These are phyloP conservation scores for Haematococcus lacustris DNA, from an alignment of 139 green algal species.

Conservation along the genomic window DNA sequence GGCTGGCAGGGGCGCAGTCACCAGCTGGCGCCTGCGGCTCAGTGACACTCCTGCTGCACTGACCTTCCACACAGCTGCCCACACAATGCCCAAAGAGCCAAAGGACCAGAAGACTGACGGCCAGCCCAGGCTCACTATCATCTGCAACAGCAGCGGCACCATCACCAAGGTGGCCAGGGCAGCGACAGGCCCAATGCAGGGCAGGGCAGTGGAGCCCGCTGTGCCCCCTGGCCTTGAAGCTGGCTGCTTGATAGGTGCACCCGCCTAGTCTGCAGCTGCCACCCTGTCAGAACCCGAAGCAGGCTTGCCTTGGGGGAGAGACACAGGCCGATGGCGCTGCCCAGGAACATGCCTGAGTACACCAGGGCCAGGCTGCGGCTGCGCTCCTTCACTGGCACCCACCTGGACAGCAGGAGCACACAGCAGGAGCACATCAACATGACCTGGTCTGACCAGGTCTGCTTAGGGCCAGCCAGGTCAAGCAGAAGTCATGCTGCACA, in stretches of 20 bases:
- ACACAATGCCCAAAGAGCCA: conserved; percentile 74
- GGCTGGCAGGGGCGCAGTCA: neutral
- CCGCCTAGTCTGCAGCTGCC: neutral
- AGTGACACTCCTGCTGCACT: neutral
- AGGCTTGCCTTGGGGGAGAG: conserved; percentile 8
- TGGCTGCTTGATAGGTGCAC: neutral
- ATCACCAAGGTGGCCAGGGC: neutral
- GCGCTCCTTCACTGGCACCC: conserved; percentile 83
- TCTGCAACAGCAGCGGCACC: conserved; percentile 29
- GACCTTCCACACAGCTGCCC: conserved; percentile 23
- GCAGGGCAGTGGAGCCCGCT: too few species aligned
- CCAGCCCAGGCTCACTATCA: conserved; percentile 81
- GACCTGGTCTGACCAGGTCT: too few species aligned
- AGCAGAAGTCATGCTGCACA: too few species aligned
- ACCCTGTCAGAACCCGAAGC: neutral
- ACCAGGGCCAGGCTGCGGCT: conserved; percentile 84
- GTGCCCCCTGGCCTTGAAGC: neutral
- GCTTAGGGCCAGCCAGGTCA: too few species aligned
- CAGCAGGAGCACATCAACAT: too few species aligned
- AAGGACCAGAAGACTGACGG: conserved; percentile 91
- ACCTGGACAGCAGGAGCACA: conserved; percentile 47
- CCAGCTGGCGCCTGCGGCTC: neutral
- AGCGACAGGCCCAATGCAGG: too few species aligned
- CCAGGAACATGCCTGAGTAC: conserved; percentile 94
- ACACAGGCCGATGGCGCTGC: conserved; percentile 76